A percentile compares a stretch with the other conserved stretches of the same genome.
Conservation (phyloP, 2,329 filamentous ascomycete genomes). For the Botrytis cinerea region DNA sequence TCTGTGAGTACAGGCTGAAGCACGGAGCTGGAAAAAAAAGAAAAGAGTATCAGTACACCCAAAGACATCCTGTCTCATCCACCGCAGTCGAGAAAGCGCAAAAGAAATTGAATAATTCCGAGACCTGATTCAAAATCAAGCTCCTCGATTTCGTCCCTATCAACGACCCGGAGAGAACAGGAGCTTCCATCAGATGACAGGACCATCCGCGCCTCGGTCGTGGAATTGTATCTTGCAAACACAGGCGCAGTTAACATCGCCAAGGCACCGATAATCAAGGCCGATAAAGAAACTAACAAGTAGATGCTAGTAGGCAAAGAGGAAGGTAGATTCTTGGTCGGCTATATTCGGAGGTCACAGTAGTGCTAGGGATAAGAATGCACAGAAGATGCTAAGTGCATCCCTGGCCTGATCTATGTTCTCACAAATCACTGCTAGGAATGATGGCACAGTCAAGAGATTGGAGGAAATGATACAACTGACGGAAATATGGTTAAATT, state of each 20-base stretch:
- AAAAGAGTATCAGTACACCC: background rate
- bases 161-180: background rate
- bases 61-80: background rate
- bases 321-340: too few species aligned
- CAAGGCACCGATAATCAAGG: background rate
- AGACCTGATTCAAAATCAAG: too few species aligned
- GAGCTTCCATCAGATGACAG: background rate
- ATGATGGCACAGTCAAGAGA: background rate
- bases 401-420: background rate
- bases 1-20: background rate
- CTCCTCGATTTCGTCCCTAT: background rate
- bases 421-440: background rate
- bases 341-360: background rate
- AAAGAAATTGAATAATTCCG: background rate
- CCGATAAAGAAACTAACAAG: background rate
- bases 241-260: background rate
- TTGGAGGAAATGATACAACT: background rate
- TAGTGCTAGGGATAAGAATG: background rate
- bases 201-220: background rate
- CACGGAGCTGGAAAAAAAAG: background rate
- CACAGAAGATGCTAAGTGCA: background rate
- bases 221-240: background rate
- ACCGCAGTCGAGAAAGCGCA: background rate
- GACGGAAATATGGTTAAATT: background rate
- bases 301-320: background rate